Percentiles rank a stretch among this genome's conserved stretches.
Conservation (phyloP, 768 basidiomycete genomes). For the Hygrophoropsis aurantiaca region DNA sequence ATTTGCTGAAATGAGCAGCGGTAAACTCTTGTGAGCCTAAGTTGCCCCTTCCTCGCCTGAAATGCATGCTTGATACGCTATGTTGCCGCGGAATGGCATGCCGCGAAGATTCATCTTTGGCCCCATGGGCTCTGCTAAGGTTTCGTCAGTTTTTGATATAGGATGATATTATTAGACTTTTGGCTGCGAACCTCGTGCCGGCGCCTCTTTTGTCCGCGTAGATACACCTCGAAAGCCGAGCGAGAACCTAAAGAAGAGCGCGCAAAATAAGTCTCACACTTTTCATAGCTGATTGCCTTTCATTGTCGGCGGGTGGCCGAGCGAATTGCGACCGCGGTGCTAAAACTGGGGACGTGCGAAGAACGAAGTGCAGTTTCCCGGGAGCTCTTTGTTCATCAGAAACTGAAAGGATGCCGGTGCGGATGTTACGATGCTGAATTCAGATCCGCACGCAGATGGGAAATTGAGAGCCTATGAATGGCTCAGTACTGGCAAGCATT, state of each 20-base stretch:
- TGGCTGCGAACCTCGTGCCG: no score
- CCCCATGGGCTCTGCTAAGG: no score
- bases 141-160: no score
- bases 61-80: no score
- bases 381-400: neutral
- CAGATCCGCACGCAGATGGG: neutral
- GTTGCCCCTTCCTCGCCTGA: no score
- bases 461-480: neutral
- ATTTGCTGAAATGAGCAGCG: no score
- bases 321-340: conserved; percentile 7
- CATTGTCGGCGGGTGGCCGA: conserved; percentile 8
- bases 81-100: no score
- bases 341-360: conserved; percentile 7
- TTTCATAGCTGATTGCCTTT: conserved; percentile 2
- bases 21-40: no score
- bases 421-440: neutral
- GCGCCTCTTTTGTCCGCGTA: neutral
- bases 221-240: conserved; percentile 3
- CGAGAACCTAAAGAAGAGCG: neutral
- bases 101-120: no score
- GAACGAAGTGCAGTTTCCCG: conserved; percentile 1
- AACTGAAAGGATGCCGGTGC: neutral
- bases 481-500: no score
- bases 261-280: conserved; percentile 3
- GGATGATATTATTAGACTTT: no score